These are phyloP conservation scores for Senna tora DNA, from an alignment of 306 rosid genomes.

Conservation along the genomic window DNA sequence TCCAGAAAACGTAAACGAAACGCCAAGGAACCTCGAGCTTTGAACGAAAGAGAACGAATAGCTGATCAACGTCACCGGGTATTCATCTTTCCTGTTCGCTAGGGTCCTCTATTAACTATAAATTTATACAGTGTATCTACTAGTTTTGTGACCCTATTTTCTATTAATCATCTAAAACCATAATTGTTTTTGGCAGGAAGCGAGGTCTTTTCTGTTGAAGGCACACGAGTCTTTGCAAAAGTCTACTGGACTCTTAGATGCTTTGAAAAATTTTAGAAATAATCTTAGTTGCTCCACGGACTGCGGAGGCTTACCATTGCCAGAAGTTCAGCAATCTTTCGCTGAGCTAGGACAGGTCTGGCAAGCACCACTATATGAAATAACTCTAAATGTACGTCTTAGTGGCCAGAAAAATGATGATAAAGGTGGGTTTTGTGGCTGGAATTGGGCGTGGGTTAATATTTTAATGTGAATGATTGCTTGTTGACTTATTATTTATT, in stretches of 20 bases:
- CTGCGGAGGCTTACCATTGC: constrained; percentile 16
- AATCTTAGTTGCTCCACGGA: constrained; percentile 37
- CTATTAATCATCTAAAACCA: background rate
- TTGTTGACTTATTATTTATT: background rate
- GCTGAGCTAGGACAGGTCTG: constrained; percentile 56
- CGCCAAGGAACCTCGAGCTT: constrained; percentile 43
- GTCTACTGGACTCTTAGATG: constrained; percentile 57
- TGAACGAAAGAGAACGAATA: constrained; percentile 73
- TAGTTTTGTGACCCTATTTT: background rate
- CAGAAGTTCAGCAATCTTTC: constrained; percentile 50
- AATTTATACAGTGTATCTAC: background rate
- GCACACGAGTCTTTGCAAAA: constrained; percentile 65
- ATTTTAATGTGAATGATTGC: background rate
- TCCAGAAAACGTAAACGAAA: constrained; percentile 64
- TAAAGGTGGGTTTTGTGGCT: constrained; percentile 53
- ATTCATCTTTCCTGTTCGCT: background rate
- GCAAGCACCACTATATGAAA: constrained; percentile 65
- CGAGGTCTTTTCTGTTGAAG: constrained; percentile 62
- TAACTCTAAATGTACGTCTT: constrained; percentile 50
- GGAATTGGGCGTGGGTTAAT: background rate
- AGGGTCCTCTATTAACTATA: background rate
- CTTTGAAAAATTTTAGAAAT: constrained; percentile 50
- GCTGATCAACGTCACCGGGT: constrained; percentile 85
- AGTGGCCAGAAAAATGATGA: constrained; percentile 23
- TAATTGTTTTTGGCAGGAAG: constrained; percentile 53